These are phyloP conservation scores for Pleurotus citrinopileatus DNA, from an alignment of 768 basidiomycete species.

Conservation along the genomic window DNA sequence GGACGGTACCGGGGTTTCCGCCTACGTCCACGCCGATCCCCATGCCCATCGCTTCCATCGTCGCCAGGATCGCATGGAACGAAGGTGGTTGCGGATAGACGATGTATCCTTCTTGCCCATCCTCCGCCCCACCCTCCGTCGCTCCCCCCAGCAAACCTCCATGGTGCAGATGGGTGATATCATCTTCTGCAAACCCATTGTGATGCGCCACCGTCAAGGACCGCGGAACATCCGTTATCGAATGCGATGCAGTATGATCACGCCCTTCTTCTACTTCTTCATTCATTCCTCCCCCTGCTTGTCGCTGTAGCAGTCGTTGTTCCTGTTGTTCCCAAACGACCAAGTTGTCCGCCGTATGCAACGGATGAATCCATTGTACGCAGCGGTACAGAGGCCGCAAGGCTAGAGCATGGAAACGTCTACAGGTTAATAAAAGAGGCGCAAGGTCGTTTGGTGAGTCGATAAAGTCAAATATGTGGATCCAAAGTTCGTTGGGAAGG, in stretches of 20 bases:
- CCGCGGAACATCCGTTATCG: not conserved
- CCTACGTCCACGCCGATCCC: not conserved
- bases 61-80: not conserved
- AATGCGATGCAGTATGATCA: not conserved
- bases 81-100: conserved; percentile 2
- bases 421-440: not conserved
- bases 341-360: conserved; percentile 1
- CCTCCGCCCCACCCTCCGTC: not conserved
- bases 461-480: conserved; percentile 3
- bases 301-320: no score
- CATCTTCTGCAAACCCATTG: conserved; percentile 4
- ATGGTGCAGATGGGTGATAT: not conserved
- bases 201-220: conserved; percentile 1
- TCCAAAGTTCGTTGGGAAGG: conserved; percentile 6
- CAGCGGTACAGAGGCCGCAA: not conserved
- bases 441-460: not conserved
- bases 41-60: not conserved
- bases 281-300: no score
- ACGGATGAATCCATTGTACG: conserved; percentile 2
- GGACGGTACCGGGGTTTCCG: not conserved
- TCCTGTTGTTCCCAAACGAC: not conserved
- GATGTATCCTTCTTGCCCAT: not conserved
- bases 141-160: not conserved
- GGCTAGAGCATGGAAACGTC: not conserved
- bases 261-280: no score